Evolutionary conservation across 2,329 filamentous ascomycete genomes (phyloP).

Genomic region (Allantophomopsis cytisporea): DNA sequence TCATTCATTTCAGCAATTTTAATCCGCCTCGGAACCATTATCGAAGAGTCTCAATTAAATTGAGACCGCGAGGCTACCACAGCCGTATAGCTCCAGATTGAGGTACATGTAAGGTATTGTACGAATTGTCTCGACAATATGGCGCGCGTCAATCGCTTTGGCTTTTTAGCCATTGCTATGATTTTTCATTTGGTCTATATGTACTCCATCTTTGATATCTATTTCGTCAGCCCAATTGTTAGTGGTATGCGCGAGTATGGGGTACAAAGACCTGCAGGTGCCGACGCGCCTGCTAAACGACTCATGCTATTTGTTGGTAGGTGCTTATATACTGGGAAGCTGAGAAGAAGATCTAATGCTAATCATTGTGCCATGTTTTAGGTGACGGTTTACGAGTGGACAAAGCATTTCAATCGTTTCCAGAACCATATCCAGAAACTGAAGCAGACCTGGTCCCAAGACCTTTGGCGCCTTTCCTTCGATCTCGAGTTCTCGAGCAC

Average conservation of each 20-base stretch:
- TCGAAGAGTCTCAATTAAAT: too few relatives aligned
- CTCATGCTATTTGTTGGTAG: conserved; percentile 86
- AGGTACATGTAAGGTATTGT: too few relatives aligned
- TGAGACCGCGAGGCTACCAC: too few relatives aligned
- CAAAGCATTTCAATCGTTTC: conserved; percentile 91
- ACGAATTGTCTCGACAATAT: conserved; percentile 20
- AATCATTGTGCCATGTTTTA: conserved; percentile 18
- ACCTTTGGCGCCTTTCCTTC: conserved; percentile 80
- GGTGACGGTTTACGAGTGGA: conserved; percentile 91
- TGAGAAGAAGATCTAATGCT: conserved; percentile 1
- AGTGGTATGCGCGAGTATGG: conserved; percentile 81
- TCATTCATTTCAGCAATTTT: too few relatives aligned
- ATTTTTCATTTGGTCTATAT: conserved; percentile 91
- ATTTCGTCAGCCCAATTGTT: conserved; percentile 96
- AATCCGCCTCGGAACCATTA: too few relatives aligned
- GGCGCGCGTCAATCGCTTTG: conserved; percentile 50
- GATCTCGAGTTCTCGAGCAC: conserved; percentile 74
- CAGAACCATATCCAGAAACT: conserved; percentile 64
- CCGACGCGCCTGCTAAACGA: conserved; percentile 71
- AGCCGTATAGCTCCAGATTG: too few relatives aligned
- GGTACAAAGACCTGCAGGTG: conserved; percentile 43
- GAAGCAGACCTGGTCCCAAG: conserved; percentile 56
- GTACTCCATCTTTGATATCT: conserved; percentile 94
- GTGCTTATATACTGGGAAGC: conserved; percentile 7
- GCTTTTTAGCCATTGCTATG: conserved; percentile 79